Evolutionary conservation across 2,329 filamentous ascomycete genomes (phyloP), one percentile per base, ranked within the genome.

Genomic region (Emericellopsis cladophorae): DNA sequence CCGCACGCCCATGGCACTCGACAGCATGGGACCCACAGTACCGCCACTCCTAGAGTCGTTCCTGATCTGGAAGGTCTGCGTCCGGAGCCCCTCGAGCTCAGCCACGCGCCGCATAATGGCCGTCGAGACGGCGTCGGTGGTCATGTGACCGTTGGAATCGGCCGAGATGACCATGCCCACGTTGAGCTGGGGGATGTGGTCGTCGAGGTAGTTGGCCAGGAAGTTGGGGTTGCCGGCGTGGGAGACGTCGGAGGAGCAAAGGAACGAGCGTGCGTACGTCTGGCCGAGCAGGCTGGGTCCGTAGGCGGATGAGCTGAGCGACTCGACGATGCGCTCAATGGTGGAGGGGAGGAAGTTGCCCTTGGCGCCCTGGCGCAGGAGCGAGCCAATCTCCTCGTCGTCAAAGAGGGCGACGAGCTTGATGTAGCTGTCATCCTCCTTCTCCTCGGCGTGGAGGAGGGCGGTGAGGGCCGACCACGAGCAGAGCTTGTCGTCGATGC

Each of bases 191-290:
- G 92, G 90, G 3, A 85, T 72, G 63, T 98, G 92, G 51, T 85
- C 81, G 42, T 84, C 74, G 15, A 95, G 79, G 64, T 96, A 96
- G 23, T 75, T 77, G 48, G 72, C 72, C 0, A 87, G 66, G 68
- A 96, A 98, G 67, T 96, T 96, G 44, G 92, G 92, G 65, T 95
- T 90, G 8, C 89, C 84, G 33, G 90, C 87, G 62, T 96, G 92
- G 5, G 81, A 92, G 42, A 98, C 92, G 56, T 98, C 92, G 21
- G 86, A 86, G 2, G 85, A 93, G 43, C 95, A 74, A 46, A 96
- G 72, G 74, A 95, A 96, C 15, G 84, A 93, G 59, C 86, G 86
- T 36, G 90, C 89, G 50, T 89, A 90, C 0, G 88, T 95, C 54
- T 86, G 82, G 39, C 81, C 80, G 42, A 94, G 57, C 7, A 92